phyloP scores from a whole-genome alignment of 331 rosid species.

The Acacia pycnantha region DNA sequence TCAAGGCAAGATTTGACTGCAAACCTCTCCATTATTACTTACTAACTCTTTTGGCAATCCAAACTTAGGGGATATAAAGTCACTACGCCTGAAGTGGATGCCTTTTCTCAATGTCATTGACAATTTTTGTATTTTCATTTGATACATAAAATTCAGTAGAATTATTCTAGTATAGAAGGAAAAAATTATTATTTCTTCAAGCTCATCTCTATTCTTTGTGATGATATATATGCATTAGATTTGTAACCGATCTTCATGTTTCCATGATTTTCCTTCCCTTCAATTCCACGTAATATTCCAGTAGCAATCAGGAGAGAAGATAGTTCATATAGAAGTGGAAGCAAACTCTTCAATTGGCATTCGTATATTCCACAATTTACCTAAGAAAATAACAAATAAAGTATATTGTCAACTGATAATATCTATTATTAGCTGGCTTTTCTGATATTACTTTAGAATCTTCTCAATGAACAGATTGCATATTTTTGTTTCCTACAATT shows the following conservation, averaged over 20 bases:
- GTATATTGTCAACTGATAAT: neutral
- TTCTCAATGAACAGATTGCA: neutral
- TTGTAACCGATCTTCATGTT: slow-evolving; percentile 14
- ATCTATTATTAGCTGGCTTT: neutral
- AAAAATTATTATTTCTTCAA: slow-evolving; percentile 1
- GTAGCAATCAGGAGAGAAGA: neutral
- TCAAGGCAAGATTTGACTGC: neutral
- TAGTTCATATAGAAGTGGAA: neutral
- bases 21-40: neutral
- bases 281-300: neutral
- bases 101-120: slow-evolving; percentile 8
- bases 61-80: neutral
- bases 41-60: slow-evolving; percentile 9
- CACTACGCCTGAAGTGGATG: neutral
- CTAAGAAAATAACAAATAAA: neutral
- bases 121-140: slow-evolving; percentile 16
- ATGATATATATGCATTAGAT: neutral
- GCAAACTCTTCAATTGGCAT: neutral
- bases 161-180: neutral
- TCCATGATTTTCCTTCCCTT: slow-evolving; percentile 6
- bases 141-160: neutral
- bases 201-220: neutral
- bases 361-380: neutral
- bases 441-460: neutral
- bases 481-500: neutral